Percentiles rank a stretch among this genome's conserved stretches.
phyloP scores from a whole-genome alignment of 305 asterid genomes.

The Rubia balearica region DNA sequence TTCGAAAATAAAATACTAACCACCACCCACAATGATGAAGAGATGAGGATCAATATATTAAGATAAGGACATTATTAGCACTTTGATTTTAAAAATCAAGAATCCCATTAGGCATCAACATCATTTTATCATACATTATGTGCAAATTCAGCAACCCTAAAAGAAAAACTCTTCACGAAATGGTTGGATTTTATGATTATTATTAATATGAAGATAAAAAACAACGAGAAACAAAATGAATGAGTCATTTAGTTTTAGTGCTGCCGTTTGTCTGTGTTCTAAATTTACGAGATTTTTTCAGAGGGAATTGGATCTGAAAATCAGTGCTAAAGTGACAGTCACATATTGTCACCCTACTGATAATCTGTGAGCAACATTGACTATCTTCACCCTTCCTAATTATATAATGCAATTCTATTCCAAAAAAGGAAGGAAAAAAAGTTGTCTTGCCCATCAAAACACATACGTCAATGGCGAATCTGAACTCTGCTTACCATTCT shows the following conservation, averaged over 20 bases:
- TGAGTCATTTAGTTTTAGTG: conserved; percentile 4
- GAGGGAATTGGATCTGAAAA: conserved; percentile 21
- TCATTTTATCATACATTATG: background rate
- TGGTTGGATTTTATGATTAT: background rate
- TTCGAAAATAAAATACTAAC: background rate
- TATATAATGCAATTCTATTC: conserved; percentile 31
- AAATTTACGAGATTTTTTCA: conserved; percentile 12
- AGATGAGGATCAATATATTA: background rate
- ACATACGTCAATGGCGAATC: conserved; percentile 56
- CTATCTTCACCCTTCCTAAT: conserved; percentile 22
- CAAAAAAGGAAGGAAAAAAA: conserved; percentile 17
- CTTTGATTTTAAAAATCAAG: background rate
- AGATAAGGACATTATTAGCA: background rate
- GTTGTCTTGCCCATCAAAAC: conserved; percentile 44
- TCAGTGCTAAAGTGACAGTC: background rate
- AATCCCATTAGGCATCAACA: conserved; percentile 4
- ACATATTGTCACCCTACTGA: conserved; percentile 3
- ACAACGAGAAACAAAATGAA: background rate
- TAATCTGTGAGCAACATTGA: conserved; percentile 9
- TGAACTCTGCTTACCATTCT: conserved; percentile 32
- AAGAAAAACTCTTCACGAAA: background rate
- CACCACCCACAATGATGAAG: background rate
- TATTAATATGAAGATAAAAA: background rate
- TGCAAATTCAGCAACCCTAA: background rate
- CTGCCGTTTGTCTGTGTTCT: background rate